Evolutionary conservation across 2,329 filamentous ascomycete species (phyloP).

Genomic region (Nakataea oryzae): DNA sequence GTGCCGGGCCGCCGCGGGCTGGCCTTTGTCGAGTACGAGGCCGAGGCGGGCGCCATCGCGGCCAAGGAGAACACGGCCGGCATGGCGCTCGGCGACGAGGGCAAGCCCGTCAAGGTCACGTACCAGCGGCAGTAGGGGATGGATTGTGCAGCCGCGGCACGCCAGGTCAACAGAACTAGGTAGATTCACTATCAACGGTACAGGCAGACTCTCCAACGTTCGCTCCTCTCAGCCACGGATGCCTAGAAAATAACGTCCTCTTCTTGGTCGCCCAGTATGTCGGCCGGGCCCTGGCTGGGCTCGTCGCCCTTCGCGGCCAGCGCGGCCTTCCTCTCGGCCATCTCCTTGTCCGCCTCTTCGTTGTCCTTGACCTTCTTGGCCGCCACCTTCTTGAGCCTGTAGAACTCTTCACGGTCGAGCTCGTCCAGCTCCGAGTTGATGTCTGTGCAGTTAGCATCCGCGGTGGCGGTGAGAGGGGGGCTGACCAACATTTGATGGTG

Average conservation of each 20-base stretch:
- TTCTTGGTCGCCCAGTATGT: conserved; percentile 65
- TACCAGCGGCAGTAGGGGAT: conserved; percentile 78
- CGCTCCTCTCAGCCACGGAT: too few species aligned
- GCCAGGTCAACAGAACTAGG: not conserved
- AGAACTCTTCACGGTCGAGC: conserved; percentile 95
- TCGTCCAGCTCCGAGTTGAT: conserved; percentile 98
- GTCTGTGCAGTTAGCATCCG: conserved; percentile 33
- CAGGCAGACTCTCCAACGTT: too few species aligned
- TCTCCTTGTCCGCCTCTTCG: conserved; percentile 61
- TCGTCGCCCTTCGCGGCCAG: not conserved
- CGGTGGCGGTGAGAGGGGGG: not conserved
- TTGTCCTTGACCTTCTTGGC: conserved; percentile 74
- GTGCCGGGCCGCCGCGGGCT: conserved; percentile 82
- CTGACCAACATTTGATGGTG: conserved; percentile 80
- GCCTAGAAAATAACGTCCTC: conserved; percentile 78
- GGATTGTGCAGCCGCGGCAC: not conserved
- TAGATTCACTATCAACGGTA: not conserved
- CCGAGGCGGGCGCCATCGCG: conserved; percentile 76
- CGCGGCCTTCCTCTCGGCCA: conserved; percentile 60
- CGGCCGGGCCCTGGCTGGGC: conserved; percentile 34
- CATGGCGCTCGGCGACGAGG: conserved; percentile 58
- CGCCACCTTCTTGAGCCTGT: conserved; percentile 89
- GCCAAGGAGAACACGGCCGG: conserved; percentile 91
- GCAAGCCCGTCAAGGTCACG: conserved; percentile 80
- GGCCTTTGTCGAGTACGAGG: conserved; percentile 94